Base-by-base conservation (phyloP, 768 basidiomycete genomes). In the Jaapia argillacea region DNA sequence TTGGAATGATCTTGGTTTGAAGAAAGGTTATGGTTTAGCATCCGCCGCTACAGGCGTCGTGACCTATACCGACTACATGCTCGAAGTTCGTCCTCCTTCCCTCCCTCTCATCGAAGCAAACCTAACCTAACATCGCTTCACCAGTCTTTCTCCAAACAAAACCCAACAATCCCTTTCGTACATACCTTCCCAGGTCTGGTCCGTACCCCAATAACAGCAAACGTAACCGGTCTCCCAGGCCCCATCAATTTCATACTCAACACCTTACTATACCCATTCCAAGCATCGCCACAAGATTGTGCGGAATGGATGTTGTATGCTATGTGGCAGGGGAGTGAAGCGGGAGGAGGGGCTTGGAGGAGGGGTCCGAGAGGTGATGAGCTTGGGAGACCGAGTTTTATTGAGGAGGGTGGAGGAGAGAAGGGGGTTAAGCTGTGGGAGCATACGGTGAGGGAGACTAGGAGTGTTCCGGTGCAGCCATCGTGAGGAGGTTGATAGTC, bases 31-130 rank as follows among this genome's bases (percentile, higher is more conserved):
- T 53, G 61, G 57, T 1, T 24, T 63, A 1, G 6, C 45, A 4
- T 63, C 58, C 2, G 68, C 69, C 0, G 66, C 59, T 1, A 20
- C 53, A 25, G 49, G 58, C 1, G 58, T 62, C 0, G 58, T 66
- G n/a, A 71, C 73, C 0, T 77, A 77, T 48, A 76, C 66, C 46
- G 75, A 77, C 52, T 50, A 72, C n/a, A 72, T 73, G 70, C 47
- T 75, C 37, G 65, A 74, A 66, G 75, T 71, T 38, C 26, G 54
- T 43, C 6, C 33, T 16, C 14, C 21, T 38, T 10, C 7, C 7
- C 7, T 22, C 10, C 10, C 7, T 38, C 21, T 7, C 22, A 7
- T 7, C 22, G 12, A 7, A 10, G 10, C 21, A 10, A n/a, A n/a
- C n/a, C n/a, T 38, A 13, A 37, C 22, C 16, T 26, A 1, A 5